Evolutionary conservation across 306 rosid genomes (phyloP).

Genomic region (Cucurbita moschata): DNA sequence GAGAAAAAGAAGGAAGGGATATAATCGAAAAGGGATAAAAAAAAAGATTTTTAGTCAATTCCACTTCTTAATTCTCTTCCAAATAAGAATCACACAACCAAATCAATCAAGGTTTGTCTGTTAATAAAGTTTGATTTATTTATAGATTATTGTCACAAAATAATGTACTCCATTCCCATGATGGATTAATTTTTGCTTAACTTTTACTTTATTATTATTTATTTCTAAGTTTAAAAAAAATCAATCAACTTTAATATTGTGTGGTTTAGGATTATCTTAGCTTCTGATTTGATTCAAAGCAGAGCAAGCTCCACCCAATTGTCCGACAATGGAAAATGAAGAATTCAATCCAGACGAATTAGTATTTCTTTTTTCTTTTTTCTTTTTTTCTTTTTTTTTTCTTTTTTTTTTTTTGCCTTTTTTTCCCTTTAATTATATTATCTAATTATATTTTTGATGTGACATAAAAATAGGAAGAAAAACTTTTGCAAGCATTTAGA

Average conservation of each 20-base stretch:
- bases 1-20: background rate
- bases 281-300: conserved; percentile 4
- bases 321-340: background rate
- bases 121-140: conserved; percentile 30
- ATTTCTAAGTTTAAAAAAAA: background rate
- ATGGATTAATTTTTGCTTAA: background rate
- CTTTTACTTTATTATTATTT: background rate
- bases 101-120: conserved; percentile 26
- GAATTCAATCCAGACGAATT: background rate
- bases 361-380: background rate
- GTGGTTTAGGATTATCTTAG: background rate
- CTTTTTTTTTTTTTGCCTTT: background rate
- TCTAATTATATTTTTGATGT: background rate
- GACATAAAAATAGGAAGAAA: conserved; percentile 1
- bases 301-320: background rate
- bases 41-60: conserved; percentile 15
- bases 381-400: background rate
- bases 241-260: background rate
- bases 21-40: conserved; percentile 14
- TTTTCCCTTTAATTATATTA: background rate
- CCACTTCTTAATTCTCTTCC: conserved; percentile 25
- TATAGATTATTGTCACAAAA: background rate
- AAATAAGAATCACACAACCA: conserved; percentile 25
- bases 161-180: background rate
- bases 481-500: background rate